Evolutionary conservation across 2,329 filamentous ascomycete genomes (phyloP).

Genomic region (Calonectria pteridis): DNA sequence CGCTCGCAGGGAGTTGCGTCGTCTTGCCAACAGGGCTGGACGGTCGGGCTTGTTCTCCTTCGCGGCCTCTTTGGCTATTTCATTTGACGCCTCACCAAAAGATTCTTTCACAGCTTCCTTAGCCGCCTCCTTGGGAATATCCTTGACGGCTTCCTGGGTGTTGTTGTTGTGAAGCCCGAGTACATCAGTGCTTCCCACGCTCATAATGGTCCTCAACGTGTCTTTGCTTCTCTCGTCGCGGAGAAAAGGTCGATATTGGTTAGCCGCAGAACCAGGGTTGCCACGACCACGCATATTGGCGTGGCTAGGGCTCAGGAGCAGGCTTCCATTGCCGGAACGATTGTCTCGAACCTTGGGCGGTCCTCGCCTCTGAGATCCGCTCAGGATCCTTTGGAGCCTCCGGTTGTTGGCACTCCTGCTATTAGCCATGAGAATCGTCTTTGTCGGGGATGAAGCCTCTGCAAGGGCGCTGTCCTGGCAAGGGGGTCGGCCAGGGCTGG

Average conservation of each 20-base stretch:
- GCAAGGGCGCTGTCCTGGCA: not conserved
- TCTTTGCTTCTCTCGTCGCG: conserved; percentile 59
- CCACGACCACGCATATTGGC: conserved; percentile 7
- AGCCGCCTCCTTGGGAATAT: not conserved
- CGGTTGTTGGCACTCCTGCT: conserved; percentile 7
- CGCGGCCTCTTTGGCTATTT: not conserved
- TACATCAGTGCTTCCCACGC: conserved; percentile 60
- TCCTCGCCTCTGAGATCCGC: conserved; percentile 35
- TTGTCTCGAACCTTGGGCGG: conserved; percentile 32
- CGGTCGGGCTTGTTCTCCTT: not conserved
- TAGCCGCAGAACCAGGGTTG: conserved; percentile 41
- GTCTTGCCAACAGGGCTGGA: conserved; percentile 31
- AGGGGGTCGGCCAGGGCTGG: conserved; percentile 14
- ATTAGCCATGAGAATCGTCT: not conserved
- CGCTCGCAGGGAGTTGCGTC: conserved; percentile 17
- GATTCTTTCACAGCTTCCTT: not conserved
- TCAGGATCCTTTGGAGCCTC: conserved; percentile 36
- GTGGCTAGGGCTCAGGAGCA: conserved; percentile 47
- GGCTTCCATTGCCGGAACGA: conserved; percentile 21
- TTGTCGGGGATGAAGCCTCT: not conserved
- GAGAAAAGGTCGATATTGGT: conserved; percentile 52
- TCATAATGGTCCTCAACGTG: conserved; percentile 63
- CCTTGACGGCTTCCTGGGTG: not conserved
- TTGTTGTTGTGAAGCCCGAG: conserved; percentile 19
- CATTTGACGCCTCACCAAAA: not conserved